Base-by-base conservation (phyloP, 2,329 filamentous ascomycete genomes). In the Botrytis squamosa region DNA sequence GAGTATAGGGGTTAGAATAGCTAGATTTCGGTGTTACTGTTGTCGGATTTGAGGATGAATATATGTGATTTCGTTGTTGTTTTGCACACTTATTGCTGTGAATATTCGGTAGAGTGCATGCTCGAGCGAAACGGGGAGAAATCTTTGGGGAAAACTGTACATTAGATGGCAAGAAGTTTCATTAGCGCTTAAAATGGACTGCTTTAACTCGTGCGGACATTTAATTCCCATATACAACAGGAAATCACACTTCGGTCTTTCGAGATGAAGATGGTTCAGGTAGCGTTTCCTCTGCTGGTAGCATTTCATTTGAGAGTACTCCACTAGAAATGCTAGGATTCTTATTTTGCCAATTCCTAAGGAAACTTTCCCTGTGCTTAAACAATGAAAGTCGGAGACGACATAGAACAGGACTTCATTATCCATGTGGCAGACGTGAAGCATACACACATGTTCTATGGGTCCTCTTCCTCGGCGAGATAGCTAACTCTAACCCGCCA, bases 271-370 rank as follows among this genome's bases (percentile, higher is more conserved):
- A 52, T 9, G 5, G 3, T 52, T 25, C 5, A n/a, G 2, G 22
- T n/a, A 25, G 1, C 6, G 22, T 0, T 14, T n/a, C 0, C 4
- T 52, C 6, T 2, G 6, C 25, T n/a, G 49, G 3, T n/a, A 6
- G 5, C 0, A 52, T 4, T n/a, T 0, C 0, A 0, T n/a, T 7
- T n/a, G 12, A 20, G 8, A 46, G 4, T 22, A 46, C 8, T 22
- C 4, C 20, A 10, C 20, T 46, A 46, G 44, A 22, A n/a, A 25
- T n/a, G 14, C 5, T n/a, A 6, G 25, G 10, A 52, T n/a, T n/a
- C 2, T 52, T n/a, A 6, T 7, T 25, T n/a, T 52, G 49, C 25
- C 25, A 52, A n/a, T n/a, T 12, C 5, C 4, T 1, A 52, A 52
- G 25, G 14, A 10, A 14, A 14, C 49, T 52, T n/a, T n/a, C 22